Evolutionary conservation across 495 filamentous ascomycete species (phyloP), one percentile per base, ranked within the genome.

Genomic region (Neurospora pannonica): DNA sequence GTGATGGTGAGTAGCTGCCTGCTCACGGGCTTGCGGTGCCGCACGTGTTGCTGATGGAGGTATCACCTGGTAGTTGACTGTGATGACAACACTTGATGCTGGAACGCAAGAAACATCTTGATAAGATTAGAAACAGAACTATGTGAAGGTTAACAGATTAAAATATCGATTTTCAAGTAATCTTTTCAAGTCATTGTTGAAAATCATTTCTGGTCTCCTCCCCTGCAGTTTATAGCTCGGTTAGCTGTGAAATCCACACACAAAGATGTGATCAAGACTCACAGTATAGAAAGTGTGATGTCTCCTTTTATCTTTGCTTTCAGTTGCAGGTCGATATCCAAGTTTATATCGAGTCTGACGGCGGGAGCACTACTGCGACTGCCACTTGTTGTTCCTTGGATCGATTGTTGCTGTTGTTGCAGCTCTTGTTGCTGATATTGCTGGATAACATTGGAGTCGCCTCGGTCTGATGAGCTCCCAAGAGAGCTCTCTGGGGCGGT

Each of bases 251-350:
- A 34, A 17, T 34, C 2, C 6, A 34, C 48, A 60, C 7, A 5
- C 7, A 9, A 36, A 17, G 6, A 67, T 7, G 13, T 7, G 28
- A 34, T 10, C 15, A 4, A 17, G 15, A 73, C 78, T 75, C 74
- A 76, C 77, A 79, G 71, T 19, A 79, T 77, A 5, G 78, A 70
- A 17, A 79, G 71, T 13, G 77, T 79, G 38, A 81, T 34, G 40
- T 76, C 70, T 17, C 79, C 79, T 60, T 79, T 74, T 9, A 81
- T 79, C 36, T 78, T 81, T 3, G 76, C 78, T 48, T 77, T 76
- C 37, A 81, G 74, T n/a, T 75, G 73, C n/a, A 81, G 36, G 17
- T 81, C 75, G n/a, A 81, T 24, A n/a, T 81, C 79, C 38, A 79
- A 21, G 70, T 81, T 48, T 77, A 81, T 79, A 38, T 79, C 78